Evolutionary conservation across 2,329 filamentous ascomycete genomes (phyloP).

Genomic region (Pyrenochaeta sp.): DNA sequence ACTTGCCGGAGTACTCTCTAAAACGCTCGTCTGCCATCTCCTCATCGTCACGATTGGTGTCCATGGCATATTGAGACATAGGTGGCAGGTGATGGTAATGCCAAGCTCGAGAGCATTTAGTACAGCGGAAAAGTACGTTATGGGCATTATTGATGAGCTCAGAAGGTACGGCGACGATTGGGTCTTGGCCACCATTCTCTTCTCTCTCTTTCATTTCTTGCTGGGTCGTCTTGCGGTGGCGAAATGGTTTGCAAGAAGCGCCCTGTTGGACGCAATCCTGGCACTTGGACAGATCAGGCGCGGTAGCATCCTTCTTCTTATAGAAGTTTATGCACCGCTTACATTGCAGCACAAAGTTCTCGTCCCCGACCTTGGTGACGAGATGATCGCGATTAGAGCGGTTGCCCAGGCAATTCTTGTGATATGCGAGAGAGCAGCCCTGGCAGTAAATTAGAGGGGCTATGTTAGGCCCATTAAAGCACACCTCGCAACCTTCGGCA

Average conservation of each 20-base stretch:
- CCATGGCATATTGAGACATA: slow-evolving; percentile 53
- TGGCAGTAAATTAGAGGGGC: slow-evolving; percentile 86
- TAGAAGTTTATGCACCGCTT: slow-evolving; percentile 78
- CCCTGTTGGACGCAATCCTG: slow-evolving; percentile 73
- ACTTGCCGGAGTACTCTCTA: slow-evolving; percentile 75
- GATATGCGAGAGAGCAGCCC: slow-evolving; percentile 85
- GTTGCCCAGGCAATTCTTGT: slow-evolving; percentile 81
- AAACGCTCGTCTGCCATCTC: slow-evolving; percentile 69
- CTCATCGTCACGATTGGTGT: slow-evolving; percentile 55
- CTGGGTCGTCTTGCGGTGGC: slow-evolving; percentile 73
- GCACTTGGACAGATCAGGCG: slow-evolving; percentile 77
- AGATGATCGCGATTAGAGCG: slow-evolving; percentile 82
- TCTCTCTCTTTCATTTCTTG: slow-evolving; percentile 86
- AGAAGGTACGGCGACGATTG: slow-evolving; percentile 69
- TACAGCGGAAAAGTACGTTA: slow-evolving; percentile 85
- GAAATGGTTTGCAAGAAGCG: slow-evolving; percentile 76
- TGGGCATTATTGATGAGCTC: slow-evolving; percentile 76
- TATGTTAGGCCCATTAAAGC: slow-evolving; percentile 67
- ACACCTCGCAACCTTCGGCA: slow-evolving; percentile 75
- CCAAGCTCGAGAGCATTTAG: slow-evolving; percentile 76
- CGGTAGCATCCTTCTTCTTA: slow-evolving; percentile 71
- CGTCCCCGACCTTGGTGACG: slow-evolving; percentile 81
- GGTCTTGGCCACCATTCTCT: slow-evolving; percentile 81
- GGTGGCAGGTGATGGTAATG: slow-evolving; percentile 84
- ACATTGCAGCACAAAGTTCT: slow-evolving; percentile 88